Conservation (phyloP, 164 flowering plant species). For the Vitis cinerea region DNA sequence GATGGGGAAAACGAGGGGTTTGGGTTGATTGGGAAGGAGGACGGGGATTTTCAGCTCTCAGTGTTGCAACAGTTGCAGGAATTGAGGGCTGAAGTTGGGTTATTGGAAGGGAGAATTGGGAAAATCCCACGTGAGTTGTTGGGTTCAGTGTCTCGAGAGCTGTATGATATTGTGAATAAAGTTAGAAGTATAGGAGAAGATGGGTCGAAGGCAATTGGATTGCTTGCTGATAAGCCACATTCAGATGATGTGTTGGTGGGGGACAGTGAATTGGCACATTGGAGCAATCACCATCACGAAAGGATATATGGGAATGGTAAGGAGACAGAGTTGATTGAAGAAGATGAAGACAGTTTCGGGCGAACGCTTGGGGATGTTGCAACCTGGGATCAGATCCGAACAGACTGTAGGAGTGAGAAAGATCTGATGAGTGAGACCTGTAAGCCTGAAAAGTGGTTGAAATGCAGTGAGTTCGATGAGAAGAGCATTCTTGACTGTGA, state of each 20-base stretch:
- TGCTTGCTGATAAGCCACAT: conserved; percentile 55
- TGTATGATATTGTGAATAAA: conserved; percentile 62
- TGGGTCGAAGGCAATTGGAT: conserved; percentile 42
- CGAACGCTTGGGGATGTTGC: conserved; percentile 71
- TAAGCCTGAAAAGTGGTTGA: conserved; percentile 87
- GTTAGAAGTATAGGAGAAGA: conserved; percentile 67
- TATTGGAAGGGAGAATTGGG: conserved; percentile 61
- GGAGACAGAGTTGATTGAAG: conserved; percentile 78
- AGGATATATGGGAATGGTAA: conserved; percentile 70
- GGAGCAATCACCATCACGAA: conserved; percentile 70
- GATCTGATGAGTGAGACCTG: conserved; percentile 62
- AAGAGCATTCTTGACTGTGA: conserved; percentile 80
- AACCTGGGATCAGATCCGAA: conserved; percentile 77
- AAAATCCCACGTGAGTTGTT: conserved; percentile 60
- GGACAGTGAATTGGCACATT: conserved; percentile 73
- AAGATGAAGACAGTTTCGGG: conserved; percentile 89
- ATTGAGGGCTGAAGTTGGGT: conserved; percentile 60
- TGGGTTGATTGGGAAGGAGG: conserved; percentile 63
- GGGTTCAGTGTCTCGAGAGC: conserved; percentile 67
- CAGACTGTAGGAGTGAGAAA: conserved; percentile 68
- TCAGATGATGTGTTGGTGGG: conserved; percentile 72
- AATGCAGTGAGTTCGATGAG: conserved; percentile 79
- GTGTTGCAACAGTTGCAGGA: conserved; percentile 83
- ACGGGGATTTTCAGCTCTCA: conserved; percentile 51
- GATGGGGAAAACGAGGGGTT: conserved; percentile 63